Evolutionary conservation across 306 rosid species (phyloP).

Genomic region (Pachyrhizus erosus): DNA sequence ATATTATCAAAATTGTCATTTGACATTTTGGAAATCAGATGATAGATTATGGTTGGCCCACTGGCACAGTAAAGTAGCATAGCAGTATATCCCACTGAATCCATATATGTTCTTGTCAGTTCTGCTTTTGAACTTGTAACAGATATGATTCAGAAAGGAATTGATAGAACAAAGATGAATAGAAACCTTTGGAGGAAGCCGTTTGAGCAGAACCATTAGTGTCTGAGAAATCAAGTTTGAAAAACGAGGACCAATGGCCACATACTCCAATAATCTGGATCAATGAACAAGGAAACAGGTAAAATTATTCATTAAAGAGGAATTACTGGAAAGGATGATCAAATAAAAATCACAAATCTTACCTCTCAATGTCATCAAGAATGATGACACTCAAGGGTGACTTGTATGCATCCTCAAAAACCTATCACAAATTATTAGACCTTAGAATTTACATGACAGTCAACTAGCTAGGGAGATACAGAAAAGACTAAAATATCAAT

Average conservation of each 20-base stretch:
- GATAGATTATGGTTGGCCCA: background rate
- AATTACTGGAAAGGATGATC: slow-evolving; percentile 31
- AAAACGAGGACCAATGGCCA: slow-evolving; percentile 94
- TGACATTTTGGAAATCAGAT: slow-evolving; percentile 10
- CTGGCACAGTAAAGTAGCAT: slow-evolving; percentile 12
- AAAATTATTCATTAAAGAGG: background rate
- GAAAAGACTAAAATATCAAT: slow-evolving; percentile 26
- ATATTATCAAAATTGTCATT: slow-evolving; percentile 8
- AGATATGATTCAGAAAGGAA: slow-evolving; percentile 37
- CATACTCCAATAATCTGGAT: slow-evolving; percentile 87
- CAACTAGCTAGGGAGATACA: background rate
- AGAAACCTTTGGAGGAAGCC: slow-evolving; percentile 93
- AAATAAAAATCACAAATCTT: slow-evolving; percentile 39
- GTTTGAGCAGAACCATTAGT: slow-evolving; percentile 83
- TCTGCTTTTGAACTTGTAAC: slow-evolving; percentile 14
- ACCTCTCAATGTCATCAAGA: slow-evolving; percentile 99
- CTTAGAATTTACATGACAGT: slow-evolving; percentile 37
- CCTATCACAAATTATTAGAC: slow-evolving; percentile 55
- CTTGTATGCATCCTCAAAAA: slow-evolving; percentile 98
- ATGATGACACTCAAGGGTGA: slow-evolving; percentile 93
- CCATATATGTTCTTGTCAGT: background rate
- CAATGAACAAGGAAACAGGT: slow-evolving; percentile 12
- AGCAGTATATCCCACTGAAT: slow-evolving; percentile 20
- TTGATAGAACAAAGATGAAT: slow-evolving; percentile 29
- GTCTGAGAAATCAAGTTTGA: slow-evolving; percentile 91